Conservation (phyloP, 768 basidiomycete genomes). For the Boletus eberwhitei region DNA sequence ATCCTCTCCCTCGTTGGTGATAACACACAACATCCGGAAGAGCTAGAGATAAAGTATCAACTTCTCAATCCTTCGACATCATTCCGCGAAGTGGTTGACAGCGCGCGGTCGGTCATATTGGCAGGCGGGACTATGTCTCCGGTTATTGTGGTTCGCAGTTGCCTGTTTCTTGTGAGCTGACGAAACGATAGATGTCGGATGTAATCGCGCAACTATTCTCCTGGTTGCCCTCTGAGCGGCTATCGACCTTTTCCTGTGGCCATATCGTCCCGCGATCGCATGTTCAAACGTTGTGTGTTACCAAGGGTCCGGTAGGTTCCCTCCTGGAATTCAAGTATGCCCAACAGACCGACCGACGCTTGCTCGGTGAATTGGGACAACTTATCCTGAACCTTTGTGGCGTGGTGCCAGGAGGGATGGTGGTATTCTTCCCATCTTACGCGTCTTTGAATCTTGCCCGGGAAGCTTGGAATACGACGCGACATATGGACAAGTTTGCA, state of each 20-base stretch:
- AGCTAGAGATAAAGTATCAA: conserved; percentile 80
- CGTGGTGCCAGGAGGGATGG: conserved; percentile 81
- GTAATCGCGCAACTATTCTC: conserved; percentile 79
- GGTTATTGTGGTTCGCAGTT: conserved; percentile 42
- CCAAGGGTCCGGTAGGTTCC: conserved; percentile 69
- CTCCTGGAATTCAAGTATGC: conserved; percentile 81
- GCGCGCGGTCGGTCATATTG: conserved; percentile 79
- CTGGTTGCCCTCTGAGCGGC: conserved; percentile 51
- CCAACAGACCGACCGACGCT: conserved; percentile 59
- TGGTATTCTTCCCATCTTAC: conserved; percentile 95
- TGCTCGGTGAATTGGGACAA: conserved; percentile 81
- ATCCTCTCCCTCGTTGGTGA: conserved; percentile 49
- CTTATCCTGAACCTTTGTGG: conserved; percentile 75
- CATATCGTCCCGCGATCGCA: conserved; percentile 86
- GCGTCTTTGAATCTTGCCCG: conserved; percentile 70
- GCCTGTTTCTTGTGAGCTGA: conserved; percentile 2
- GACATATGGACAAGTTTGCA: conserved; percentile 57
- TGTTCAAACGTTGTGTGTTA: conserved; percentile 70
- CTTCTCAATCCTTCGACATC: conserved; percentile 87
- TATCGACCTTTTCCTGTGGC: conserved; percentile 85
- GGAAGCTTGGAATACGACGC: conserved; percentile 59
- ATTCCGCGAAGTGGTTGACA: conserved; percentile 80
- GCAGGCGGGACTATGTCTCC: conserved; percentile 99
- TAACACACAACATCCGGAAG: conserved; percentile 33
- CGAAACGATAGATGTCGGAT: conserved; percentile 69